These are phyloP conservation scores for Botrytis hyacinthi DNA, from an alignment of 2,329 filamentous ascomycete species.

Conservation along the genomic window DNA sequence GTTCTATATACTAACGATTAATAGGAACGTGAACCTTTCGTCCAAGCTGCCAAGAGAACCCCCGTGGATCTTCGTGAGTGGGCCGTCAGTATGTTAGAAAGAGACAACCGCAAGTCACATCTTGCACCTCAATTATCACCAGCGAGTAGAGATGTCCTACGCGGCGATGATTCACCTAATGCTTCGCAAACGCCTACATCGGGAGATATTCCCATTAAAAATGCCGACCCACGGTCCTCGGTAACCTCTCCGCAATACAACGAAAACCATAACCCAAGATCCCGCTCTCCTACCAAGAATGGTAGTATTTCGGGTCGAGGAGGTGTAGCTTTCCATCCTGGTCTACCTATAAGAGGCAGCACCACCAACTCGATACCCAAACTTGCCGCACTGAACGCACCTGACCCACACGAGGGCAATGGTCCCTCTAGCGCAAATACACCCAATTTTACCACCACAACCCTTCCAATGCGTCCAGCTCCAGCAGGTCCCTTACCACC, in stretches of 20 bases:
- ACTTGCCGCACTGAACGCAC: slow-evolving; percentile 41
- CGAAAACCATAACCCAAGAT: slow-evolving; percentile 36
- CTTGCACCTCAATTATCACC: slow-evolving; percentile 78
- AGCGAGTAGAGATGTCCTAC: slow-evolving; percentile 72
- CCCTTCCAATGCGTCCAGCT: slow-evolving; percentile 61
- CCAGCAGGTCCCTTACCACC: slow-evolving; percentile 58
- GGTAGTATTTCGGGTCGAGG: slow-evolving; percentile 49
- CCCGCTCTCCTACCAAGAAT: slow-evolving; percentile 39
- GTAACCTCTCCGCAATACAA: slow-evolving; percentile 48
- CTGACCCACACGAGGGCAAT: slow-evolving; percentile 38
- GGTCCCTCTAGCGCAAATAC: slow-evolving; percentile 46
- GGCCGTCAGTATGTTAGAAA: slow-evolving; percentile 91
- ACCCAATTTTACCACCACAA: slow-evolving; percentile 49
- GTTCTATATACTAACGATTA: slow-evolving; percentile 21
- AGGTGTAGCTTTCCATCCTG: slow-evolving; percentile 42
- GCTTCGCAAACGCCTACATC: slow-evolving; percentile 61
- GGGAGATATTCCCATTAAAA: slow-evolving; percentile 67
- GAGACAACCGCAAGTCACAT: slow-evolving; percentile 93
- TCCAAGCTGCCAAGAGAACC: slow-evolving; percentile 94
- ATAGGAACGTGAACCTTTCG: slow-evolving; percentile 87
- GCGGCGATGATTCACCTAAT: slow-evolving; percentile 43
- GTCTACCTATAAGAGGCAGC: slow-evolving; percentile 52
- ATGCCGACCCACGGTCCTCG: slow-evolving; percentile 46
- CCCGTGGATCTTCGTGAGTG: slow-evolving; percentile 91
- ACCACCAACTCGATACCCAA: slow-evolving; percentile 55